Evolutionary conservation across 129 eudicot species (phyloP), one percentile per base, ranked within the genome.

Genomic region (Lactuca sativa): DNA sequence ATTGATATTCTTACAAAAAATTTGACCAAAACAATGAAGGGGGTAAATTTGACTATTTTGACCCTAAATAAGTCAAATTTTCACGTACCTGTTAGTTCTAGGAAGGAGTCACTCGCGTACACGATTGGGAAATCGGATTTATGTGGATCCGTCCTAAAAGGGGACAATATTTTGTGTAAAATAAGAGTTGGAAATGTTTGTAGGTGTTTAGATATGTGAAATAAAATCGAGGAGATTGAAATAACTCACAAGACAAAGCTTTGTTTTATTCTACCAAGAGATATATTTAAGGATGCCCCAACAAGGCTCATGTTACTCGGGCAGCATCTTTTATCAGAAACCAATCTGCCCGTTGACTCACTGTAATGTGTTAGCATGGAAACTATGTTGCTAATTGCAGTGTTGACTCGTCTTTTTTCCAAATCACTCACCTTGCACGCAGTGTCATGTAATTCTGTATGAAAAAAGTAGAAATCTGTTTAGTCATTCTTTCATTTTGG

Each of bases 211-310:
- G 61, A 71, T 11, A 11, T 56, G 64, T 25, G 52, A 30, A 73
- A 66, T 48, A 71, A 58, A 59, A 61, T 17, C 0, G 7, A 59
- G 69, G 64, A 56, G 78, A 59, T 13, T 21, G 67, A 59, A 77
- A 78, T 2, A 80, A 91, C 97, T 91, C 97, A 91, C 97, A 91
- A 83, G 85, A 91, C 96, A 91, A 91, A 91, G 88, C 97, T 91
- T 81, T 88, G 97, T 84, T 86, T 91, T 84, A 91, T 91, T 88
- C 97, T 88, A 91, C 90, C 93, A 78, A 91, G 92, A 78, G 96
- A 91, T 80, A 82, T 81, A 74, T 74, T 79, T 81, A 88, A 82
- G 69, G 96, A 82, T 55, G 96, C 77, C 73, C 74, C 73, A 74
- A 84, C 81, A 33, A 53, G 83, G 64, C 73, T 76, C 77, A 64